phyloP scores from a whole-genome alignment of 495 filamentous ascomycete genomes.

The Evansstolkia leycettana region DNA sequence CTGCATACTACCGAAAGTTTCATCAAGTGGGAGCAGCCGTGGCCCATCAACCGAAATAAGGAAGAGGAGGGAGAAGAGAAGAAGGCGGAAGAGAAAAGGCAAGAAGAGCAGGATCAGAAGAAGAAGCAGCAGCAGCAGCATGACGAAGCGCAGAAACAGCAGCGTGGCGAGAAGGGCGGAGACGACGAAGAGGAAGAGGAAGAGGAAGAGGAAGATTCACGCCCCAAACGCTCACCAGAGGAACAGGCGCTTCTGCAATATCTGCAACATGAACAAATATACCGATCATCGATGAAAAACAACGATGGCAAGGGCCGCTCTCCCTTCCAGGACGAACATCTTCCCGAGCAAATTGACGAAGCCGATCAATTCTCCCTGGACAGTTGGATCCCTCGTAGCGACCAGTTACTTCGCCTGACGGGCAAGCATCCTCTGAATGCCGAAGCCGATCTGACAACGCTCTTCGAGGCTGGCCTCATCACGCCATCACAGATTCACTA shows the following conservation, averaged over 20 bases:
- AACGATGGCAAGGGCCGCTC: conserved; percentile 17
- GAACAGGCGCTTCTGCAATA: conserved; percentile 12
- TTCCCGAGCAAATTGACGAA: conserved; percentile 13
- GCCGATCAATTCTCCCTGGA: conserved; percentile 20
- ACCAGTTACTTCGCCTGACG: conserved; percentile 18
- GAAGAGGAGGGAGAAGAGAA: conserved; percentile 1
- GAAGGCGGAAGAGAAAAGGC: conserved; percentile 2
- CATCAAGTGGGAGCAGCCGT: conserved; percentile 8
- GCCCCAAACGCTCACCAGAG: conserved; percentile 9
- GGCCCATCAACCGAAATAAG: conserved; percentile 7
- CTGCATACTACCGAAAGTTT: conserved; percentile 9
- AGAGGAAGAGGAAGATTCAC: conserved; percentile 8
- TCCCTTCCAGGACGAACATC: conserved; percentile 1
- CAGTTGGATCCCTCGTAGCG: conserved; percentile 21
- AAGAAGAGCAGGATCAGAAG: conserved; percentile 3
- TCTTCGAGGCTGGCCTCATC: conserved; percentile 21
- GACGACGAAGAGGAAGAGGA: conserved; percentile 2
- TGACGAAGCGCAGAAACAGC: conserved; percentile 5
- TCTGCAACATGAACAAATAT: conserved; percentile 13
- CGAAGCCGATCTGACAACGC: conserved; percentile 9
- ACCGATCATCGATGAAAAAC: conserved; percentile 8
- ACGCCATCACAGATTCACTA: conserved; percentile 46
- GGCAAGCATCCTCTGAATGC: conserved; percentile 24
- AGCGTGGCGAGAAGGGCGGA: conserved; percentile 5
- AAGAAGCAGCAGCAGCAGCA: conserved; percentile 6